Conservation (phyloP, 202 grass and related monocot genomes). For the Dendrocalamus latiflorus region DNA sequence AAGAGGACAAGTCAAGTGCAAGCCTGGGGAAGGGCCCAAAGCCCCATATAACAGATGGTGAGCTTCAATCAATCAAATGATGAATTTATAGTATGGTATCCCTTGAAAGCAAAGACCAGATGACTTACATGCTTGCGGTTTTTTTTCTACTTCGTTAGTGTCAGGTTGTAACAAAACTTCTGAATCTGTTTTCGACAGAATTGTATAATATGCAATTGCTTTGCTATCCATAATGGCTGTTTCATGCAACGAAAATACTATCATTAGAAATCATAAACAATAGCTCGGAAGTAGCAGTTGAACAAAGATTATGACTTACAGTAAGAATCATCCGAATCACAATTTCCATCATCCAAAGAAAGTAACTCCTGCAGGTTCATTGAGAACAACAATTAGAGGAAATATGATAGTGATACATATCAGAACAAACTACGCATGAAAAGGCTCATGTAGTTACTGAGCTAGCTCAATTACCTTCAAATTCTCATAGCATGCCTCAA, state of each 20-base stretch:
- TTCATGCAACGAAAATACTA: background rate
- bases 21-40: conserved; percentile 12
- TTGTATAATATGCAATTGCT: conserved; percentile 11
- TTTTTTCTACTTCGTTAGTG: background rate
- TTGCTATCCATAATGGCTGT: conserved; percentile 30
- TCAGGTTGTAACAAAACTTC: conserved; percentile 34
- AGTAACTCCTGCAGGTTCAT: conserved; percentile 39
- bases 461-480: conserved; percentile 30
- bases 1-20: conserved; percentile 35
- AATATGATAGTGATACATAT: background rate
- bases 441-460: background rate
- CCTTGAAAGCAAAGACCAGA: background rate
- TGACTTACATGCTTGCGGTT: conserved; percentile 25
- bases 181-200: conserved; percentile 24
- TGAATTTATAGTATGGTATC: background rate
- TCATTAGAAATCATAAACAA: background rate
- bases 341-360: conserved; percentile 22
- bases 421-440: background rate
- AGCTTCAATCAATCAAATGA: background rate
- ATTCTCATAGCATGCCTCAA: conserved; percentile 49
- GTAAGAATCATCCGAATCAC: background rate
- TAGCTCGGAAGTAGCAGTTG: background rate
- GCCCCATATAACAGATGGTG: background rate
- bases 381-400: background rate
- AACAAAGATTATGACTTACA: conserved; percentile 16